Conservation (phyloP, 768 basidiomycete genomes). For the Termitomyces sp. region DNA sequence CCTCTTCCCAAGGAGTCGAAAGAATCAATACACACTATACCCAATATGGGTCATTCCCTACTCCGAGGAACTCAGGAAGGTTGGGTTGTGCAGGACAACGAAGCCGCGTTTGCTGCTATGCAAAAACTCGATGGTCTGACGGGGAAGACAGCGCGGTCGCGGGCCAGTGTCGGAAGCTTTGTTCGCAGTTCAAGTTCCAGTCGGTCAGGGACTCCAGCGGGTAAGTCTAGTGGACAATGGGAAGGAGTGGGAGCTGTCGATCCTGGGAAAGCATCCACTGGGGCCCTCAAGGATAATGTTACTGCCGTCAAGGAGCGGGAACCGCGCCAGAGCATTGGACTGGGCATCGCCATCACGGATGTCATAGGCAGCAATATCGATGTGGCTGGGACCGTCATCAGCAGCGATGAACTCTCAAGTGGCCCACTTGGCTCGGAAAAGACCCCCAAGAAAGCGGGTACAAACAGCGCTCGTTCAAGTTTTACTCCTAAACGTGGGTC, state of each 20-base stretch:
- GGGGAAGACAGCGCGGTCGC: constrained; percentile 70
- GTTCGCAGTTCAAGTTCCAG: constrained; percentile 62
- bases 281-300: constrained; percentile 34
- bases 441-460: constrained; percentile 61
- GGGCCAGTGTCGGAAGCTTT: constrained; percentile 73
- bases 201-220: constrained; percentile 71
- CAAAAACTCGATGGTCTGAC: constrained; percentile 89
- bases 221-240: constrained; percentile 67
- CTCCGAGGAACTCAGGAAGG: constrained; percentile 87
- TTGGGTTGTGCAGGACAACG: constrained; percentile 85
- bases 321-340: constrained; percentile 31
- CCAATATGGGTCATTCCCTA: constrained; percentile 80
- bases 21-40: constrained; percentile 40
- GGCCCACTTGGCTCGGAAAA: constrained; percentile 50
- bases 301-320: constrained; percentile 43
- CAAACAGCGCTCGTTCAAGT: constrained; percentile 59
- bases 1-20: constrained; percentile 39
- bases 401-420: constrained; percentile 55
- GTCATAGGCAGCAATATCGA: constrained; percentile 37
- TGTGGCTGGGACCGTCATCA: constrained; percentile 38
- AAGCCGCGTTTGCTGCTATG: constrained; percentile 85
- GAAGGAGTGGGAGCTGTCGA: constrained; percentile 57
- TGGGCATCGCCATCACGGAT: constrained; percentile 30
- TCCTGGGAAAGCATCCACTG: constrained; percentile 34
- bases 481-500: constrained; percentile 87